These are phyloP conservation scores for Chytriomyces sp. DNA, from an alignment of 192 early-diverging fungal species.

Conservation along the genomic window DNA sequence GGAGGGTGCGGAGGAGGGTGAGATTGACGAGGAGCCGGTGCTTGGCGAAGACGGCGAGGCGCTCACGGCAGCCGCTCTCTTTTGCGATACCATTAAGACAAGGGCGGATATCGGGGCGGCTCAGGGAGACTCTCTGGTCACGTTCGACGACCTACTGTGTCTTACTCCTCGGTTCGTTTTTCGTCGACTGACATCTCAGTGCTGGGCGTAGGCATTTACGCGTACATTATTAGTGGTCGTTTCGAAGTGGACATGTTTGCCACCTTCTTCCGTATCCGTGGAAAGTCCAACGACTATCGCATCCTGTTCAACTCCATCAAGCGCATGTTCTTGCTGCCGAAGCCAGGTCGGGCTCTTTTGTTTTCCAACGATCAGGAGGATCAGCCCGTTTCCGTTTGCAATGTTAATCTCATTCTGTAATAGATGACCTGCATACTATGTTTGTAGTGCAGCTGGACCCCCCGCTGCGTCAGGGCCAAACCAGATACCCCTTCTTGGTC, in stretches of 20 bases:
- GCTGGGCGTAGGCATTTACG: no score
- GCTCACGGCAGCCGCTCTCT: constrained; percentile 67
- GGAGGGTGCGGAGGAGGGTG: constrained; percentile 44
- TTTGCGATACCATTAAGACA: constrained; percentile 91
- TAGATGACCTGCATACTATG: constrained; percentile 85
- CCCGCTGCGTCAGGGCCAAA: constrained; percentile 95
- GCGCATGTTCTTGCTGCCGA: constrained; percentile 84
- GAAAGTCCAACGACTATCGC: constrained; percentile 98
- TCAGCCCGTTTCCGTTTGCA: neutral
- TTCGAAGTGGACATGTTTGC: constrained; percentile 94
- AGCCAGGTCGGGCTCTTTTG: constrained; percentile 53
- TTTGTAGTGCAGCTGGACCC: constrained; percentile 95
- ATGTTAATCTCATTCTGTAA: neutral
- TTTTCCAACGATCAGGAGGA: neutral
- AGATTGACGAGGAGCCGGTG: constrained; percentile 53
- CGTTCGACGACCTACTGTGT: constrained; percentile 86
- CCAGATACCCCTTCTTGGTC: constrained; percentile 90
- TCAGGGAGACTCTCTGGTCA: constrained; percentile 85
- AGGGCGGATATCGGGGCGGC: constrained; percentile 85
- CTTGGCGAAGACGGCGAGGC: constrained; percentile 71
- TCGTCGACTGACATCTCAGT: constrained; percentile 8
- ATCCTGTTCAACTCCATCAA: constrained; percentile 84
- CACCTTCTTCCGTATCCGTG: constrained; percentile 88
- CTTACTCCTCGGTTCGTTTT: constrained; percentile 79
- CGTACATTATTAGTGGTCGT: constrained; percentile 70